Base-by-base conservation (phyloP, 371 early-diverging fungal genomes). In the Mucor indicus region DNA sequence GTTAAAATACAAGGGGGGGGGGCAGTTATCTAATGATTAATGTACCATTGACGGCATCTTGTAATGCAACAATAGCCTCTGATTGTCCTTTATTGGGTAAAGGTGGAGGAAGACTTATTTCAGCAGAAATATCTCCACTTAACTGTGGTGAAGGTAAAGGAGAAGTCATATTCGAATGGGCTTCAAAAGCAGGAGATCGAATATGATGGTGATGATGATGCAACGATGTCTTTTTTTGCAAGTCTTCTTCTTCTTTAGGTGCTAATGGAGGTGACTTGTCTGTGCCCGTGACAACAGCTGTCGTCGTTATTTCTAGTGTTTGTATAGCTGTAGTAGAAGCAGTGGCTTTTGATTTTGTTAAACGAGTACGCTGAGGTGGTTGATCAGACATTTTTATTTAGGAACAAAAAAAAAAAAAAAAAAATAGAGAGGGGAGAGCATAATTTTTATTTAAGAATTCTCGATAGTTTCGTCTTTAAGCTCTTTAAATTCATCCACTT, bases 1-100 rank as follows among this genome's bases (percentile, higher is more conserved):
- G 16, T 3, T 17, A 23, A 29, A 20, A 38, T 7, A 38, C 13
- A 3, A 29, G 38, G 38, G 29, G n/a, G n/a, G n/a, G n/a, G n/a
- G n/a, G n/a, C n/a, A n/a, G n/a, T n/a, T n/a, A n/a, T n/a, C n/a
- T n/a, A n/a, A n/a, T n/a, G n/a, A n/a, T n/a, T n/a, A 30, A 4
- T 46, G 50, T 57, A 67, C 75, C 75, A 40, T 66, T 68, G 22
- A 54, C 68, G n/a, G 70, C 75, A 55, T 67, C 68, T 41, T 74
- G 68, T 9, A 74, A 53, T 6, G 75, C 75, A 15, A 63, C 70
- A 29, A 74, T 64, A 17, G 75, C 75, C 32, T 74, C 75, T 12
- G 75, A 74, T 19, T 64, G 65, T 0, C 50, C 55, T 46, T 6
- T 8, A 11, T 67, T 64, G 2, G 48, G 22, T 21, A 57, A 32